These are phyloP conservation scores for Polychytrium aggregatum DNA, from an alignment of 192 early-diverging fungal genomes.

Conservation along the genomic window DNA sequence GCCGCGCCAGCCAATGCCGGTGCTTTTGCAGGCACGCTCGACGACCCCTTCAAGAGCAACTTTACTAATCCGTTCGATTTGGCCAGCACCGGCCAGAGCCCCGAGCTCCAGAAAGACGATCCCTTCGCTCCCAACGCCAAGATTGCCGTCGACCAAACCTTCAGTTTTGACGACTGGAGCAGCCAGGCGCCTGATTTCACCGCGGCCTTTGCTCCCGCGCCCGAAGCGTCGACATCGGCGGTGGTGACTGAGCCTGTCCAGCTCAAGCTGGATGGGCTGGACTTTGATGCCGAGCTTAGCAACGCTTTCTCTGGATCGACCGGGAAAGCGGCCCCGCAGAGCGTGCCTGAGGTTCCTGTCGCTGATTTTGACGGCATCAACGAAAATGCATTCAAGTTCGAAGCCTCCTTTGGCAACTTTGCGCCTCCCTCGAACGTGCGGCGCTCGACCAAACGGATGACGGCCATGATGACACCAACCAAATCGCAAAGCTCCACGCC, in stretches of 20 bases:
- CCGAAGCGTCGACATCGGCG: background rate
- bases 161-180: background rate
- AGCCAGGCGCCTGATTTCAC: background rate
- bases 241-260: background rate
- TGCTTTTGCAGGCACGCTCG: background rate
- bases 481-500: too few species aligned
- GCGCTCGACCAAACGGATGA: too few species aligned
- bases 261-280: background rate
- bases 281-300: constrained; percentile 13
- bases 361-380: constrained; percentile 2
- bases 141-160: too few species aligned
- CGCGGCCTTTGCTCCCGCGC: background rate
- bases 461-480: too few species aligned
- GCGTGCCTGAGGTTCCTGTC: background rate
- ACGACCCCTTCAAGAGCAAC: background rate
- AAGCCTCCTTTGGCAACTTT: constrained; percentile 14
- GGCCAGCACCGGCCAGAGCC: background rate
- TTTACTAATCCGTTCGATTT: constrained; percentile 1
- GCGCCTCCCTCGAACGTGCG: too few species aligned
- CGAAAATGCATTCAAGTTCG: constrained; percentile 14
- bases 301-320: constrained; percentile 17
- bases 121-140: too few species aligned
- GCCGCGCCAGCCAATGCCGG: background rate
- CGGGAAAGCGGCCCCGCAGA: background rate
- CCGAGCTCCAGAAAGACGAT: too few species aligned